Base-by-base conservation (phyloP, 257 asterid genomes). In the Phtheirospermum japonicum region DNA sequence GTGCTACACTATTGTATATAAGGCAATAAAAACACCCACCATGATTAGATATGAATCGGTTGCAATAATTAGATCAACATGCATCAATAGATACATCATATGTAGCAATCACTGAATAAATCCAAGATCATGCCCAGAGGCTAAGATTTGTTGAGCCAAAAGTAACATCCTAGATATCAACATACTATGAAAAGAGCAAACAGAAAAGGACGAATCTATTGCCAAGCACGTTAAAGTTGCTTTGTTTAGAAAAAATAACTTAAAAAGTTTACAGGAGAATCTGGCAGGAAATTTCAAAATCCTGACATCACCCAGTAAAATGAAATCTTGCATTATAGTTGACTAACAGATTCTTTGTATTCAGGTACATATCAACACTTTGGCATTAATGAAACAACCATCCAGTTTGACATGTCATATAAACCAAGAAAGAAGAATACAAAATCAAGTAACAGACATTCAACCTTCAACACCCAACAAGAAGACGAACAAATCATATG, bases 201-300 rank as follows among this genome's bases (percentile, higher is more conserved):
- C 51, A 53, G 66, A 40, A 50, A 63, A 73, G 30, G 19, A 43
- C 9, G 19, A 54, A 54, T 39, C 60, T 54, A 63, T 58, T 11
- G 54, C 19, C 67, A 65, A 59, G 57, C 37, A 48, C 65, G 58
- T 28, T 57, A 30, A 65, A 43, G 62, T 66, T 45, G 64, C 62
- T 58, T 58, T 67, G 5, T 54, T 52, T 64, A 34, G 62, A 46
- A 33, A 66, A 45, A 37, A 3, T 7, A 3, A 23, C n/a, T n/a
- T n/a, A 20, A 11, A 36, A 56, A 32, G 53, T 56, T 58, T 18
- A 42, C 36, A 51, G 51, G 60, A n/a, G 17, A 42, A 48, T 33
- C 45, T 11, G 46, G 68, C 63, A 70, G 52, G 49, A 48, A 57
- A 37, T 34, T 23, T 59, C 9, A 37, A 57, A 31, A 37, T 36